Base-by-base conservation (phyloP, 2,329 filamentous ascomycete species). In the Colletotrichum acutatum region DNA sequence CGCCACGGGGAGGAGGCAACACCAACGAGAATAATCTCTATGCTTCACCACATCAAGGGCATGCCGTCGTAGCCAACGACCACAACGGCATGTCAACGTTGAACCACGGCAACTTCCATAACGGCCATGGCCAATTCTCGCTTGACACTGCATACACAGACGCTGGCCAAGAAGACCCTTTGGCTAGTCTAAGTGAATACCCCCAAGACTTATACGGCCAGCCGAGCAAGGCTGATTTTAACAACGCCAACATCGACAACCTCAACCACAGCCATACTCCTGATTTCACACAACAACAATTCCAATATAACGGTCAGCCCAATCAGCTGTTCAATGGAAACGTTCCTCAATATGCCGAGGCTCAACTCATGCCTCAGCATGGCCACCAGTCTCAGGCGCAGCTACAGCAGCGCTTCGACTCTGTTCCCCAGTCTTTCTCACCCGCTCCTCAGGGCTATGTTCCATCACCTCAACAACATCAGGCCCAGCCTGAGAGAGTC, bases 191-290 rank as follows among this genome's bases (percentile, higher is more conserved):
- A 60, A 76, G 77, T 76, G 80, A 80, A 68, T 78, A 84, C 11
- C 80, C 83, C 52, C 77, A 82, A 16, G 82, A 83, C 46, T 66
- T 84, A 28, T 85, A 83, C 66, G 76, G 75, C 11, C 82, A 84
- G 60, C 82, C 81, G 64, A 69, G 71, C 32, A 83, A 83, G 74
- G 72, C 80, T 61, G 76, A 79, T 54, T 75, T 82, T 6, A 76
- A 74, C 22, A 76, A 74, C 22, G 76, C 75, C 56, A 73, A 76
- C 28, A 77, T 82, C 60, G 74, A 76, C 70, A 78, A 79, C 28
- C 66, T 84, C 66, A 83, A 60, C 71, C 79, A 11, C 78, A 79
- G 68, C 62, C 77, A 81, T 34, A 68, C 78, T 12, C 82, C 83
- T 62, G 76, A 76, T 19, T 85, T 83, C 68, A 56, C 77, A 1